Conservation (phyloP, 1,139 yeast genomes). For the Pichia sp. region DNA sequence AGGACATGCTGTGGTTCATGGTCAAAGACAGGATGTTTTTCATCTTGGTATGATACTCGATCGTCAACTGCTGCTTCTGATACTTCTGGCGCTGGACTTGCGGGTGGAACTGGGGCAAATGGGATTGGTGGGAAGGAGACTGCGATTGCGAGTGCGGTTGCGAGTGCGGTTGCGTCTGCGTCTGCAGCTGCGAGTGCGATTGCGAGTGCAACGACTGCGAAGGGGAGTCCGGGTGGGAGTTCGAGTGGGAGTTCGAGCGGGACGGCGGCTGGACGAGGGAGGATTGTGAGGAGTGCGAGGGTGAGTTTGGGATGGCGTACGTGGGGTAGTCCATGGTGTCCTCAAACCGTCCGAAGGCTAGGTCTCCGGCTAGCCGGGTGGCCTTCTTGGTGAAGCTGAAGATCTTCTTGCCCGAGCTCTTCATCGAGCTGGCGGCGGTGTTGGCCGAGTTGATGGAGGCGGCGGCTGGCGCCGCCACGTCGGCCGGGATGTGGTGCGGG, state of each 20-base stretch:
- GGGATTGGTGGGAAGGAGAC: background rate
- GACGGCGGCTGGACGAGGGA: background rate
- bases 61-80: conserved; percentile 4
- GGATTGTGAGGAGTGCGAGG: no score
- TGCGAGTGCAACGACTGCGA: background rate
- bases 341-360: conserved; percentile 26
- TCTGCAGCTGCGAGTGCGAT: no score
- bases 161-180: no score
- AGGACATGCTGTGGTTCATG: conserved; percentile 21
- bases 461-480: background rate
- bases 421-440: background rate
- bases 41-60: conserved; percentile 7
- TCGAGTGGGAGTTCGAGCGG: background rate
- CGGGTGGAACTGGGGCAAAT: background rate
- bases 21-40: background rate
- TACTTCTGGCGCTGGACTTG: background rate
- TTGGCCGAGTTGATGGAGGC: background rate
- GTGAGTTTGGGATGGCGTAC: no score
- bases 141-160: background rate
- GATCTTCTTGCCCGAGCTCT: conserved; percentile 11
- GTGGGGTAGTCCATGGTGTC: conserved; percentile 1
- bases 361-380: conserved; percentile 28
- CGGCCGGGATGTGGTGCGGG: background rate
- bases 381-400: conserved; percentile 26
- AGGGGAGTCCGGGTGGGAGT: background rate